A percentile compares a stretch with the other conserved stretches of the same genome.
These are phyloP conservation scores for Fusarium marasasianum DNA, from an alignment of 2,329 filamentous ascomycete genomes.

Conservation along the genomic window DNA sequence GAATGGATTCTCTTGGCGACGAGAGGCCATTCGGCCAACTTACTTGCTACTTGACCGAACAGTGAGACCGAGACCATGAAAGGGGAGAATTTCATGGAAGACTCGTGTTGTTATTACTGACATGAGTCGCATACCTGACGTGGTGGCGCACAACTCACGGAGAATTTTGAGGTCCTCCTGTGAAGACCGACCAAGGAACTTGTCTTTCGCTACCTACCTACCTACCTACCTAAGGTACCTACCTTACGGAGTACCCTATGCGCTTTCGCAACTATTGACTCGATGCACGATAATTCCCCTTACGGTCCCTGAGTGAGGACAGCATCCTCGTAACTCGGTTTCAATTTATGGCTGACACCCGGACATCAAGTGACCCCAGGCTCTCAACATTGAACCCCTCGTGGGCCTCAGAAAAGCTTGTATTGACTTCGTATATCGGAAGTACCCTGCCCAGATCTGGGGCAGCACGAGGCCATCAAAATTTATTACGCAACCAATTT, in stretches of 20 bases:
- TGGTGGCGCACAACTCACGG: not conserved
- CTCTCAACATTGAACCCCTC: not conserved
- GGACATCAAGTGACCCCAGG: conserved; percentile 2
- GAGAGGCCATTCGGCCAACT: conserved; percentile 4
- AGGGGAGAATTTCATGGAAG: not conserved
- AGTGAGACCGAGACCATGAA: not conserved
- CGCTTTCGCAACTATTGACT: not conserved
- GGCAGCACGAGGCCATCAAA: conserved; percentile 34
- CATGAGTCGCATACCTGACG: not conserved
- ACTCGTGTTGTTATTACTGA: not conserved
- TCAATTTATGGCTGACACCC: not conserved
- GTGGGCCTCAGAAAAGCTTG: conserved; percentile 24
- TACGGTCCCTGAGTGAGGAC: not conserved
- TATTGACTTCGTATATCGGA: conserved; percentile 26
- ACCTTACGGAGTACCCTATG: not conserved
- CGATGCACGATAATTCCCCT: not conserved
- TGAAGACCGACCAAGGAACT: not conserved
- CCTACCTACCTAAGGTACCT: no score
- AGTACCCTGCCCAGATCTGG: conserved; percentile 37
- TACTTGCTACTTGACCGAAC: conserved; percentile 1
- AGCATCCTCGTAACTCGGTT: not conserved
- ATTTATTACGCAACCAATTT: conserved; percentile 31
- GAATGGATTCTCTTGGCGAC: conserved; percentile 15
- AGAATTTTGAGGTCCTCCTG: not conserved
- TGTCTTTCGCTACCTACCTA: no score